Evolutionary conservation across 768 basidiomycete species (phyloP).

Genomic region (Calocybe cyanea): DNA sequence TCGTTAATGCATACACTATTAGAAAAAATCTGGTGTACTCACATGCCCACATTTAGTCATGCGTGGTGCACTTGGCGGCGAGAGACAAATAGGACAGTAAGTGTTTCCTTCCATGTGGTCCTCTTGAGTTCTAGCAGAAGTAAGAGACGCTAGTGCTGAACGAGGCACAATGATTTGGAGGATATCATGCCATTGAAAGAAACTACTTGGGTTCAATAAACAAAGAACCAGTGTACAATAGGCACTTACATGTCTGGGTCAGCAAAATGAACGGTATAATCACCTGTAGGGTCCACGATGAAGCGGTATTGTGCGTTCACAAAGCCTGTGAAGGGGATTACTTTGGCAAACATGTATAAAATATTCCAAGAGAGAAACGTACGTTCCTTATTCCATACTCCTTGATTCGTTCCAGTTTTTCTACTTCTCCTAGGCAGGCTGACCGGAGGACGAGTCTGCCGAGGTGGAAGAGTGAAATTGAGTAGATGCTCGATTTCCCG

Average conservation of each 20-base stretch:
- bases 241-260: slow-evolving; percentile 88
- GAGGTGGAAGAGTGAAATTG: slow-evolving; percentile 90
- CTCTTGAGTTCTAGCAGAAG: slow-evolving; percentile 38
- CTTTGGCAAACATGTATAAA: slow-evolving; percentile 5
- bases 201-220: slow-evolving; percentile 44
- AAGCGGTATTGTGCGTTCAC: slow-evolving; percentile 97
- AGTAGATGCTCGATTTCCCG: slow-evolving; percentile 81
- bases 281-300: slow-evolving; percentile 88
- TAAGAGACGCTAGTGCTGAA: slow-evolving; percentile 65
- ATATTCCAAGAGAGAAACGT: slow-evolving; percentile 33
- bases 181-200: slow-evolving; percentile 95
- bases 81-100: slow-evolving; percentile 93
- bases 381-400: slow-evolving; percentile 91
- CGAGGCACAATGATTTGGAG: slow-evolving; percentile 92
- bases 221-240: neutral
- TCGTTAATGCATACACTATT: slow-evolving; percentile 11
- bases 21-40: slow-evolving; percentile 31
- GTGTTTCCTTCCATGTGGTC: slow-evolving; percentile 57
- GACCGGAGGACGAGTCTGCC: slow-evolving; percentile 58
- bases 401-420: slow-evolving; percentile 57
- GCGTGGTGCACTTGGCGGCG: slow-evolving; percentile 82
- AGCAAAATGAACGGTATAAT: slow-evolving; percentile 92
- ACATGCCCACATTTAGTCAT: slow-evolving; percentile 99
- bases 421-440: slow-evolving; percentile 73
- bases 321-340: slow-evolving; percentile 59